A percentile compares a stretch with the other conserved stretches of the same genome.
Evolutionary conservation across 1,284 basidiomycete species (phyloP).

Genomic region (Ceratobasidium sp.): DNA sequence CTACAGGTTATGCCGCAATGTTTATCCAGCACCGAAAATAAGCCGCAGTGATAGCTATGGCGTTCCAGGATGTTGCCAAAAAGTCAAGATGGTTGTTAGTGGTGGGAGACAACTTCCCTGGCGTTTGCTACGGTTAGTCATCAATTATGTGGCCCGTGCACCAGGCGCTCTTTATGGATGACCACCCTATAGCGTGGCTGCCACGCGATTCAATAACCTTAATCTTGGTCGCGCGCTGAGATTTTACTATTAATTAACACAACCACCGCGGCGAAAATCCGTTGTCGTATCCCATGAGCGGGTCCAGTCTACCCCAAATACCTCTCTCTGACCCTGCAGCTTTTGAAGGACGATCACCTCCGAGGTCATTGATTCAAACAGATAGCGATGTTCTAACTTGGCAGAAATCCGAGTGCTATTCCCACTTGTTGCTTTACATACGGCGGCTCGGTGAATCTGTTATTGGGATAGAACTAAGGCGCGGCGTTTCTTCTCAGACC

Average conservation of each 20-base stretch:
- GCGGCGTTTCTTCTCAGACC: neutral
- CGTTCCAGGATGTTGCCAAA: neutral
- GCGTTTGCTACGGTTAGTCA: constrained; percentile 8
- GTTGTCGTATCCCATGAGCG: neutral
- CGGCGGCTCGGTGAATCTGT: constrained; percentile 80
- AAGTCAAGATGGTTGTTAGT: constrained; percentile 4
- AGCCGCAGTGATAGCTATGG: neutral
- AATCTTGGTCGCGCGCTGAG: neutral
- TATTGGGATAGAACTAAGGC: constrained; percentile 64
- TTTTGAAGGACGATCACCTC: constrained; percentile 42
- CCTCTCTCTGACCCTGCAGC: constrained; percentile 28
- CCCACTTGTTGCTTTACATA: constrained; percentile 79
- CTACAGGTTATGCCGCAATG: neutral
- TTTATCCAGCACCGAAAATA: neutral
- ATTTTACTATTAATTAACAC: neutral
- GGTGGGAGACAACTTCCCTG: neutral
- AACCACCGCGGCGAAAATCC: neutral
- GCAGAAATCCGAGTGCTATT: constrained; percentile 77
- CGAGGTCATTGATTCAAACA: constrained; percentile 69
- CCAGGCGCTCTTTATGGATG: constrained; percentile 4
- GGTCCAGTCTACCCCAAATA: constrained; percentile 26
- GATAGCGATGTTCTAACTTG: constrained; percentile 79
- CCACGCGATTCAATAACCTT: neutral
- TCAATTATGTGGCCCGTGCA: constrained; percentile 31
- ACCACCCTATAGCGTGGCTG: neutral